A percentile compares a stretch with the other conserved stretches of the same genome.
Conservation (phyloP, 805 yeast species). For the Brettanomyces custersianus region DNA sequence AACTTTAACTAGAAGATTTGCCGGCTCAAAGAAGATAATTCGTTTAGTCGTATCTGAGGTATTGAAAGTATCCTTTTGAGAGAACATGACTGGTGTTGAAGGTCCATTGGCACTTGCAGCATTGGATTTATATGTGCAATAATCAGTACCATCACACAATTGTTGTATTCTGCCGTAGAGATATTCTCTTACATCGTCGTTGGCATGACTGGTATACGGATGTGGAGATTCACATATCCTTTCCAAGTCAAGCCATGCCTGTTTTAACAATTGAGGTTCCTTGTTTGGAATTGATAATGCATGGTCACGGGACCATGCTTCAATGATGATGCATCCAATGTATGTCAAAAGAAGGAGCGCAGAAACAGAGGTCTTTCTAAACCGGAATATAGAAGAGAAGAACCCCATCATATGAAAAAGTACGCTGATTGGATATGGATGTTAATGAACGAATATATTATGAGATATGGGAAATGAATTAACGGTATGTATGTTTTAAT, state of each 20-base stretch:
- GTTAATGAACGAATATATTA: no score
- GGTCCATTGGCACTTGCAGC: conserved; percentile 5
- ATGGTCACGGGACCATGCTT: conserved; percentile 28
- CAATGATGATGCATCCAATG: conserved; percentile 27
- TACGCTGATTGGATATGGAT: no score
- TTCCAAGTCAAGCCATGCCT: conserved; percentile 70
- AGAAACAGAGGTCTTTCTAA: conserved; percentile 64
- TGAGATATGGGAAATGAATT: no score
- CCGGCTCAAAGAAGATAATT: conserved; percentile 71
- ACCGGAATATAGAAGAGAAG: conserved; percentile 46
- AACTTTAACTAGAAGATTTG: conserved; percentile 69
- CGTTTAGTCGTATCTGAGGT: conserved; percentile 32
- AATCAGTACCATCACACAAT: conserved; percentile 18
- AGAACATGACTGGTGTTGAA: conserved; percentile 26
- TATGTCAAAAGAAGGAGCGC: conserved; percentile 43
- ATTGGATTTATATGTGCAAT: not conserved
- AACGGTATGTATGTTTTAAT: no score
- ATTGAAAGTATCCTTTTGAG: conserved; percentile 42
- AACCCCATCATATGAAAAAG: not conserved
- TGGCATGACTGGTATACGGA: conserved; percentile 71
- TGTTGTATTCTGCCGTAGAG: conserved; percentile 34
- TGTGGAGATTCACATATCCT: conserved; percentile 57
- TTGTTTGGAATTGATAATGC: conserved; percentile 36
- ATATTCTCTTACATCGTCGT: conserved; percentile 69
- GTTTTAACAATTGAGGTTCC: conserved; percentile 27